Evolutionary conservation across 1,284 basidiomycete genomes (phyloP).

Genomic region (Calocybe gambosa): DNA sequence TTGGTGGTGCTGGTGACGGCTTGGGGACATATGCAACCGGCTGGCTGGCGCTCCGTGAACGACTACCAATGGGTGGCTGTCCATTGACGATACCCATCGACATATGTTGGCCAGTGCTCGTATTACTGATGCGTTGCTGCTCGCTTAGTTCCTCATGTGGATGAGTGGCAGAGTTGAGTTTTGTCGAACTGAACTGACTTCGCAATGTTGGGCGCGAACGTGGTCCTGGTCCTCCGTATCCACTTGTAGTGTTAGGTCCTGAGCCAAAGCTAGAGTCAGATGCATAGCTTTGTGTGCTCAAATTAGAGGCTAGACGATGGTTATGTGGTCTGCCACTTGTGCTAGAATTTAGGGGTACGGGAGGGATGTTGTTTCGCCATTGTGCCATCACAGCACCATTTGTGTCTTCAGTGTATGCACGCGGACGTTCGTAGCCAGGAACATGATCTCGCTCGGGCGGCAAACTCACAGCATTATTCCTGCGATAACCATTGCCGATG

Average conservation of each 20-base stretch:
- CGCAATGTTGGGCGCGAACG: constrained; percentile 48
- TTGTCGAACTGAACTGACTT: constrained; percentile 68
- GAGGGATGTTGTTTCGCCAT: constrained; percentile 46
- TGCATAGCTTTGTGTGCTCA: constrained; percentile 34
- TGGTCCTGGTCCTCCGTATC: constrained; percentile 18
- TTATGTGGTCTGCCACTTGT: constrained; percentile 36
- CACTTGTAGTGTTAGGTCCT: constrained; percentile 10
- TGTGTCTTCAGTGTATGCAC: constrained; percentile 71
- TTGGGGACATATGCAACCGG: constrained; percentile 59
- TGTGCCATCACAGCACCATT: constrained; percentile 59
- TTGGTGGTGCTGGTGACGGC: constrained; percentile 56
- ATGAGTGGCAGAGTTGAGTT: constrained; percentile 36
- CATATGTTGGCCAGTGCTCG: constrained; percentile 9
- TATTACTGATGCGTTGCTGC: constrained; percentile 7
- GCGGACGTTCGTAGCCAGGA: constrained; percentile 44
- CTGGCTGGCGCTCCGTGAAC: constrained; percentile 72
- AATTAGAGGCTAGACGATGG: constrained; percentile 42
- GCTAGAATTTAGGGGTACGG: constrained; percentile 20
- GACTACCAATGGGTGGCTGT: constrained; percentile 27
- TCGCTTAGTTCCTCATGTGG: constrained; percentile 33
- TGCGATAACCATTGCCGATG: constrained; percentile 30
- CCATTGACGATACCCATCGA: constrained; percentile 9
- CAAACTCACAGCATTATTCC: constrained; percentile 52
- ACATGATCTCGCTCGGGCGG: constrained; percentile 49
- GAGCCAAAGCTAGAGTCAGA: constrained; percentile 50